Percentiles rank a stretch among this genome's conserved stretches.
Conservation (phyloP, 2,329 filamentous ascomycete species). For the Fusarium sp. region DNA sequence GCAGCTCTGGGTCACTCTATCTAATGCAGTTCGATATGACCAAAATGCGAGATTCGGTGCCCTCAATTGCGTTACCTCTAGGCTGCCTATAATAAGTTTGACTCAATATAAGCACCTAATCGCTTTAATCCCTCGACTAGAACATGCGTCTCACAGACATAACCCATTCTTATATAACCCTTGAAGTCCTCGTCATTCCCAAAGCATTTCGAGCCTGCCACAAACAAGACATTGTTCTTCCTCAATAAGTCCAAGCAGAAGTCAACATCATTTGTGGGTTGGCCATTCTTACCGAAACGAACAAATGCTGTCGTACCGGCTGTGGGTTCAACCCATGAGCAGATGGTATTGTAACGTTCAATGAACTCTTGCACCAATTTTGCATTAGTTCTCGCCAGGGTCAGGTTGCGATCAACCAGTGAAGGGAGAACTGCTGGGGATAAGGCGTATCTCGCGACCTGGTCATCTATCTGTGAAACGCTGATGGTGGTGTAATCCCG, state of each 20-base stretch:
- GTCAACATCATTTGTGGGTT: constrained; percentile 76
- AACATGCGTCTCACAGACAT: constrained; percentile 77
- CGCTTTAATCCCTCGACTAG: constrained; percentile 72
- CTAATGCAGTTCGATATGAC: constrained; percentile 9
- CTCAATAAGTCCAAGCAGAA: constrained; percentile 78
- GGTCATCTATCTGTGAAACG: constrained; percentile 85
- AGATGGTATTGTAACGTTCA: constrained; percentile 70
- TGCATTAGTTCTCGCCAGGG: constrained; percentile 76
- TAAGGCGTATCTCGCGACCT: constrained; percentile 80
- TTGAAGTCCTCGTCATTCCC: constrained; percentile 74
- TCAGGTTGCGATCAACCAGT: constrained; percentile 66
- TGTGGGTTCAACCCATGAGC: constrained; percentile 78
- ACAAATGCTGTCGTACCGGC: constrained; percentile 86
- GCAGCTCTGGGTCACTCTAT: background rate
- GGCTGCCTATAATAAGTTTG: constrained; percentile 15
- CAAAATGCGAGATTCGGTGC: constrained; percentile 3
- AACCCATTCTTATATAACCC: constrained; percentile 83
- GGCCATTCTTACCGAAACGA: constrained; percentile 71
- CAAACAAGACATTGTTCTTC: constrained; percentile 78
- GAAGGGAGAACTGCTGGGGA: constrained; percentile 57
- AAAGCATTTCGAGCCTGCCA: constrained; percentile 81
- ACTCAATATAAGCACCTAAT: constrained; percentile 56
- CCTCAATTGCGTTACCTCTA: background rate
- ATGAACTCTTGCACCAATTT: constrained; percentile 76
- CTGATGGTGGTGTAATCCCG: constrained; percentile 89